These are phyloP conservation scores for Vaccinium vitisidaea DNA, from an alignment of 148 eudicot species.

Conservation along the genomic window DNA sequence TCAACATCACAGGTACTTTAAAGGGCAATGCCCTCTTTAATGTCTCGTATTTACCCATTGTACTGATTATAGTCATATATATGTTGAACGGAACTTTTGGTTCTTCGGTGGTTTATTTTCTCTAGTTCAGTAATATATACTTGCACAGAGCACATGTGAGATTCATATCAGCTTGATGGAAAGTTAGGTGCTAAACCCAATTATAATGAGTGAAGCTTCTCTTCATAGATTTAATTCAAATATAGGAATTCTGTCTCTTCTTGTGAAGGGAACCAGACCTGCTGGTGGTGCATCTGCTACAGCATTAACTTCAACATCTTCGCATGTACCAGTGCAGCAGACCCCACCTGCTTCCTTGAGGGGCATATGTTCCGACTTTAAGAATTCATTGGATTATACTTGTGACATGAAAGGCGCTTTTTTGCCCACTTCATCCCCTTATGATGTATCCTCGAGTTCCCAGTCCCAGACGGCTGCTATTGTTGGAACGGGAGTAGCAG, in stretches of 20 bases:
- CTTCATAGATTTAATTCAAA: neutral
- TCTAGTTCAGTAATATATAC: neutral
- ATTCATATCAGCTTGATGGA: constrained; percentile 3
- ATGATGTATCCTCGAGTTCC: constrained; percentile 61
- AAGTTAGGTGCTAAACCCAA: neutral
- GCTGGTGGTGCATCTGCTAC: constrained; percentile 44
- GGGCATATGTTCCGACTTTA: constrained; percentile 53
- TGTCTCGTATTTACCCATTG: neutral
- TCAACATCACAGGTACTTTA: constrained; percentile 71
- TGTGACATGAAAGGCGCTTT: constrained; percentile 53
- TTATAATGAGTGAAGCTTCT: neutral
- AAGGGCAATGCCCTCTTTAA: neutral
- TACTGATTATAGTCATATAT: neutral
- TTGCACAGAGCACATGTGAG: neutral
- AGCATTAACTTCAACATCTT: constrained; percentile 42
- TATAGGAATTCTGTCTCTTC: neutral
- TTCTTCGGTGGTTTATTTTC: neutral
- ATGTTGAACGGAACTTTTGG: neutral
- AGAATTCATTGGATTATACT: constrained; percentile 50
- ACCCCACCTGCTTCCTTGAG: constrained; percentile 58
- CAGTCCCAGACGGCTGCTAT: constrained; percentile 54
- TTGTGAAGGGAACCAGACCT: constrained; percentile 56
- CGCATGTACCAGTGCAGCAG: constrained; percentile 54
- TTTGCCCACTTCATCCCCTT: constrained; percentile 60
- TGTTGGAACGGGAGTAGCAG: constrained; percentile 54